Evolutionary conservation across 176 grass and related monocot species (phyloP).

Genomic region (Tillandsia leiboldiana): DNA sequence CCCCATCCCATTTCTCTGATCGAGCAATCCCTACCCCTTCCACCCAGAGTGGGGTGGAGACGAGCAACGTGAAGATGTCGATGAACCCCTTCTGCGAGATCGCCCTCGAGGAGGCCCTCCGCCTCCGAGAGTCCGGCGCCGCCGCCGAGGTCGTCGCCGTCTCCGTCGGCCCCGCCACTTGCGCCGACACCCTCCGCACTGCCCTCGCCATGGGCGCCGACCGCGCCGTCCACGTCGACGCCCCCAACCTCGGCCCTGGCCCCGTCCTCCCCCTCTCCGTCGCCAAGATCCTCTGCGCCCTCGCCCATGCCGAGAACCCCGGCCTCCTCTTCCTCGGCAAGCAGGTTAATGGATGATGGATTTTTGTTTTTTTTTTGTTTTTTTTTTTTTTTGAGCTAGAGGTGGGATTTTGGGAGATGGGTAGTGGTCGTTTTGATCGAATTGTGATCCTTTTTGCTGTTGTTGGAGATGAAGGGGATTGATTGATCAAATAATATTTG

Average conservation of each 20-base stretch:
- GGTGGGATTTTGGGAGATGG: not conserved
- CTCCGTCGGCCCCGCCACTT: slow-evolving; percentile 57
- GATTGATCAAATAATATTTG: not conserved
- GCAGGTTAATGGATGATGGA: slow-evolving; percentile 41
- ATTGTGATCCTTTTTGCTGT: not conserved
- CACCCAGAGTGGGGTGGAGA: slow-evolving; percentile 58
- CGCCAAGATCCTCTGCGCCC: slow-evolving; percentile 59
- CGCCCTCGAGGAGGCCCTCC: slow-evolving; percentile 77
- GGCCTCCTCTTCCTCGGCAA: slow-evolving; percentile 77
- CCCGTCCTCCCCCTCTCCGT: slow-evolving; percentile 66
- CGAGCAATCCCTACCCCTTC: not conserved
- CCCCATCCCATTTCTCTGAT: not conserved
- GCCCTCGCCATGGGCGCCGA: slow-evolving; percentile 94
- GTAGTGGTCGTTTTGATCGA: not conserved
- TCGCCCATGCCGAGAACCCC: slow-evolving; percentile 58
- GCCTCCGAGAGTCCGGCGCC: slow-evolving; percentile 55
- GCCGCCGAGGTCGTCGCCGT: slow-evolving; percentile 68
- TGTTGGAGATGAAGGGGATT: not conserved
- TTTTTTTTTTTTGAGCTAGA: not conserved
- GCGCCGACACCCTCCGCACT: slow-evolving; percentile 79
- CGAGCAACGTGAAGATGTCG: slow-evolving; percentile 75
- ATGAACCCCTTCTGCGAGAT: slow-evolving; percentile 99
- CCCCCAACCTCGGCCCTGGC: slow-evolving; percentile 5
- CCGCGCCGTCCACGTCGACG: slow-evolving; percentile 70
- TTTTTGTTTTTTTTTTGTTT: not conserved